Conservation (phyloP, 768 basidiomycete genomes). For the Suillus sp. region DNA sequence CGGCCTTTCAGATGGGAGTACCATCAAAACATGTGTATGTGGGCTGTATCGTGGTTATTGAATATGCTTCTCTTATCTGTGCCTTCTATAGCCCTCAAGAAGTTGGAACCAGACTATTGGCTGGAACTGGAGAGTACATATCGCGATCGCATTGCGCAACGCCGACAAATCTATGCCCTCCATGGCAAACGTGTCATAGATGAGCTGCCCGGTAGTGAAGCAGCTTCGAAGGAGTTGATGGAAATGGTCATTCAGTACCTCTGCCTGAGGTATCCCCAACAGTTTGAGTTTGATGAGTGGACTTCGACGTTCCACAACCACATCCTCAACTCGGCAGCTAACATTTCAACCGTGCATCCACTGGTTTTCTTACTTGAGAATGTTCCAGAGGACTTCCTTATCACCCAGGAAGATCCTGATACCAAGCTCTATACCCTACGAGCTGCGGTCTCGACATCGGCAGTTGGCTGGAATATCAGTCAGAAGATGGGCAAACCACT, state of each 20-base stretch:
- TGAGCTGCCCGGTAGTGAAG: constrained; percentile 49
- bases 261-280: constrained; percentile 56
- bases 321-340: constrained; percentile 39
- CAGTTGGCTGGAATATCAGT: constrained; percentile 50
- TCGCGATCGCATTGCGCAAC: constrained; percentile 42
- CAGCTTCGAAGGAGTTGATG: constrained; percentile 53
- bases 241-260: constrained; percentile 59
- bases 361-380: constrained; percentile 49
- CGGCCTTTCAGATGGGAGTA: constrained; percentile 59
- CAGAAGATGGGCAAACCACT: constrained; percentile 51
- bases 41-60: background rate
- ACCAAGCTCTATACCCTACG: constrained; percentile 47
- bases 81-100: constrained; percentile 40
- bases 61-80: background rate
- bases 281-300: constrained; percentile 42
- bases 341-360: constrained; percentile 36
- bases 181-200: constrained; percentile 47
- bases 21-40: constrained; percentile 55
- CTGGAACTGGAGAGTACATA: constrained; percentile 59
- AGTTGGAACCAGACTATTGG: constrained; percentile 56
- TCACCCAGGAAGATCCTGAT: constrained; percentile 43
- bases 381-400: constrained; percentile 54
- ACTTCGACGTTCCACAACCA: constrained; percentile 44
- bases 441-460: constrained; percentile 49
- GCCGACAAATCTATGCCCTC: constrained; percentile 39